These are phyloP conservation scores for Ascosphaera apis DNA, from an alignment of 2,329 filamentous ascomycete genomes.

Conservation along the genomic window DNA sequence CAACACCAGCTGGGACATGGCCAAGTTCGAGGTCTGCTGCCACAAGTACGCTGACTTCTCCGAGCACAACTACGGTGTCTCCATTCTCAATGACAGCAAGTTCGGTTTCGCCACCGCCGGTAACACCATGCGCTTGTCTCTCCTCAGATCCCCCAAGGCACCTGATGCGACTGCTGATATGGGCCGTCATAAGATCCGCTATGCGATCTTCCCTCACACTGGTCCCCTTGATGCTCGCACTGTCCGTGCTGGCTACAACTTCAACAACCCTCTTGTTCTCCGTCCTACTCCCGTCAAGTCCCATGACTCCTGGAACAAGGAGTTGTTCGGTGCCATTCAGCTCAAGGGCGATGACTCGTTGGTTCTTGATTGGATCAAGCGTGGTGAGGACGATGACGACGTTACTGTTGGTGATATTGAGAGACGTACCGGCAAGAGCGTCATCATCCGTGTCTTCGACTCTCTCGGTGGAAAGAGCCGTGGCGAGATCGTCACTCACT, in stretches of 20 bases:
- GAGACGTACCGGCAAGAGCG: constrained; percentile 46
- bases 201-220: constrained; percentile 69
- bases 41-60: constrained; percentile 86
- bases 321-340: constrained; percentile 33
- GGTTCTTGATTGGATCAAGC: constrained; percentile 74
- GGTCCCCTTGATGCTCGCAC: constrained; percentile 50
- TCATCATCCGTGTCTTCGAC: constrained; percentile 74
- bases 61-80: constrained; percentile 72
- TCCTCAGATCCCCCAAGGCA: constrained; percentile 73
- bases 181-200: constrained; percentile 68
- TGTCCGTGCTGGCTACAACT: constrained; percentile 64
- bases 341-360: constrained; percentile 43
- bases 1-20: constrained; percentile 96
- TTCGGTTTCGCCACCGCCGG: constrained; percentile 86
- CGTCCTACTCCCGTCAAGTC: constrained; percentile 12
- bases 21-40: constrained; percentile 90
- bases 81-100: constrained; percentile 83
- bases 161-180: constrained; percentile 89
- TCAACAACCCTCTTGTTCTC: constrained; percentile 59
- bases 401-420: constrained; percentile 34
- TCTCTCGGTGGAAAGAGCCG: constrained; percentile 59
- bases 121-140: constrained; percentile 68
- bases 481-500: constrained; percentile 42
- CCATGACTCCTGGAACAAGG: constrained; percentile 8
- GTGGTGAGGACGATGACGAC: constrained; percentile 70